phyloP scores from a whole-genome alignment of 331 rosid species.

The Acacia concinna region DNA sequence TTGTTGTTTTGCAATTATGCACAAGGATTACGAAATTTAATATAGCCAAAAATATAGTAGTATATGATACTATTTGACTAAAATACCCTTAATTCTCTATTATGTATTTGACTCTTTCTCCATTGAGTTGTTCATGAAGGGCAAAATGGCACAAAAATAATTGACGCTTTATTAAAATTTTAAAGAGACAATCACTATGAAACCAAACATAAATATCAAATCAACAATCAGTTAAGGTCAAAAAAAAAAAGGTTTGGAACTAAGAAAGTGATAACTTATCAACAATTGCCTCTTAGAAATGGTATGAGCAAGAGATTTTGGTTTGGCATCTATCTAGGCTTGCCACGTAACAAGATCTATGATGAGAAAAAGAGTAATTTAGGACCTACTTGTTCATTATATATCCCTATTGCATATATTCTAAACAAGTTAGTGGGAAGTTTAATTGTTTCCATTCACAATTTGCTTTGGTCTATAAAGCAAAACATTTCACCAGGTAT shows the following conservation, averaged over 20 bases:
- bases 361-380: background rate
- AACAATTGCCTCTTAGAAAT: constrained; percentile 1
- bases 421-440: background rate
- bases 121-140: background rate
- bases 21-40: background rate
- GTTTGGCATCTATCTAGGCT: background rate
- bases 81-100: background rate
- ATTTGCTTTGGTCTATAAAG: background rate
- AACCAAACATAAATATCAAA: background rate
- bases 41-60: background rate
- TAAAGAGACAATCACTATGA: background rate
- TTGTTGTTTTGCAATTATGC: background rate
- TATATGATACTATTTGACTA: background rate
- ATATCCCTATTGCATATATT: background rate
- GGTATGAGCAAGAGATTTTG: constrained; percentile 7
- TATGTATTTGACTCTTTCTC: background rate
- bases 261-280: background rate
- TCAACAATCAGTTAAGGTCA: background rate
- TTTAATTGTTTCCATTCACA: background rate
- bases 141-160: no score
- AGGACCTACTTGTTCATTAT: background rate
- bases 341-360: background rate
- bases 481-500: background rate
- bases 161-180: background rate
- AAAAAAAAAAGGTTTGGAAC: no score